Conservation (phyloP, 148 eudicot species). For the Camellia sinensis region DNA sequence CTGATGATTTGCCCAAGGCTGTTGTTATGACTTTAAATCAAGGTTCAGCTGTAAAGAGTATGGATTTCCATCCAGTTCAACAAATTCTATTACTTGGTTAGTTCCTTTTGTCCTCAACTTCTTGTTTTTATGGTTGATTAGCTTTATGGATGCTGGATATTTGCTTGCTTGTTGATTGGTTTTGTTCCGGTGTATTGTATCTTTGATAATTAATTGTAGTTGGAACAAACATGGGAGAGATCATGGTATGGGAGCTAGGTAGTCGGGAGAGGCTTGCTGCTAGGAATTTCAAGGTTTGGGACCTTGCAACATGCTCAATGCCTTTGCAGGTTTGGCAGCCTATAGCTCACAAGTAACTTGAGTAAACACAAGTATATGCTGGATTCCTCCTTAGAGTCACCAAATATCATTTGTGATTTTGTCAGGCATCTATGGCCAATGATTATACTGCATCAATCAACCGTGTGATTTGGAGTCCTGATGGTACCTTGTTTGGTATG, state of each 20-base stretch:
- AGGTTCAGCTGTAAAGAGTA: conserved; percentile 84
- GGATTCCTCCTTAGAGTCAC: conserved; percentile 9
- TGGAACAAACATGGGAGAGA: conserved; percentile 82
- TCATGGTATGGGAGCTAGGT: conserved; percentile 85
- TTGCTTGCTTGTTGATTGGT: background rate
- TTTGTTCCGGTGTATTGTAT: conserved; percentile 7
- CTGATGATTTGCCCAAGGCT: conserved; percentile 76
- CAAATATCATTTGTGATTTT: conserved; percentile 2
- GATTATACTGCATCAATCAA: conserved; percentile 65
- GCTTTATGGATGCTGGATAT: conserved; percentile 3
- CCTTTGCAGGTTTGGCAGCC: conserved; percentile 56
- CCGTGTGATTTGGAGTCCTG: conserved; percentile 82
- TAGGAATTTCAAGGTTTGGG: conserved; percentile 87
- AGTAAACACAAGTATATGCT: background rate
- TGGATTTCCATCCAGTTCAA: conserved; percentile 90
- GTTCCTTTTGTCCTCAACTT: conserved; percentile 12
- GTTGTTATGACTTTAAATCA: conserved; percentile 69
- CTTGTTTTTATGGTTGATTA: background rate
- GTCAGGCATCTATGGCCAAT: conserved; percentile 53
- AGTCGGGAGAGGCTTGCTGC: conserved; percentile 63
- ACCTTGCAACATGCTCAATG: conserved; percentile 53
- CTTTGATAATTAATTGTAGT: conserved; percentile 39
- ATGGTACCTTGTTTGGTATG: conserved; percentile 71
- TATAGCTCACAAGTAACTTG: background rate
- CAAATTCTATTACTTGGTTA: conserved; percentile 81